Percentiles rank a stretch among this genome's conserved stretches.
Conservation (phyloP, 1,139 yeast species). For the Magnusiomyces fungicola region DNA sequence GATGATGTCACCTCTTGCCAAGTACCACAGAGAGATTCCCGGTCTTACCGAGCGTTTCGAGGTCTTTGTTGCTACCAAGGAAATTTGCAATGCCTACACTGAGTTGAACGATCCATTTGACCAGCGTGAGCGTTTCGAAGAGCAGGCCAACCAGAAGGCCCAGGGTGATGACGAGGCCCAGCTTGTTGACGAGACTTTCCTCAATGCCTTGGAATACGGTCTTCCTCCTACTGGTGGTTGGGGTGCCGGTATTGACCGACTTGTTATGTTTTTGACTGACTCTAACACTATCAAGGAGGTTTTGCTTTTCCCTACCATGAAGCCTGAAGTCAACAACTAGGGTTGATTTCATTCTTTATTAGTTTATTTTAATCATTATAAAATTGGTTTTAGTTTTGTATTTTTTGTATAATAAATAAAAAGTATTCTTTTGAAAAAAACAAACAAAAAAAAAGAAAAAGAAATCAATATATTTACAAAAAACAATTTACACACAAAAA, state of each 20-base stretch:
- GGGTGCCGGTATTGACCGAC: conserved; percentile 99
- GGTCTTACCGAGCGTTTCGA: conserved; percentile 98
- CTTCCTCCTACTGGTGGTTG: conserved; percentile 99
- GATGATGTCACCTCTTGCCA: conserved; percentile 99
- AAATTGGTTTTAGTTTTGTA: too few species aligned
- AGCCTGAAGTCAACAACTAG: conserved; percentile 55
- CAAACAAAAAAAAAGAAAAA: too few species aligned
- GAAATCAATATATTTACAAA: too few species aligned
- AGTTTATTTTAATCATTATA: not conserved
- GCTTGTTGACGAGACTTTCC: conserved; percentile 90
- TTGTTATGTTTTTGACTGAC: conserved; percentile 96
- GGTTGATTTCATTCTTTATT: not conserved
- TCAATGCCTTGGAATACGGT: conserved; percentile 96
- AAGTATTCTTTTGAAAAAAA: too few species aligned
- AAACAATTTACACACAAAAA: not conserved
- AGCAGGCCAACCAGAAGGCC: conserved; percentile 96
- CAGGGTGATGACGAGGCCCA: conserved; percentile 99
- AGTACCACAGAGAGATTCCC: conserved; percentile 83
- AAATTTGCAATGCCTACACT: conserved; percentile 96
- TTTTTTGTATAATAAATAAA: too few species aligned
- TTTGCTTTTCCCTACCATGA: conserved; percentile 94
- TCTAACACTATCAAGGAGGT: conserved; percentile 98
- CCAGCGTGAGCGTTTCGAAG: conserved; percentile 95
- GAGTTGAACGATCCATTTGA: conserved; percentile 99
- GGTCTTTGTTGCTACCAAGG: conserved; percentile 97